phyloP scores from a whole-genome alignment of 331 rosid genomes.

The Spiraea crenata region DNA sequence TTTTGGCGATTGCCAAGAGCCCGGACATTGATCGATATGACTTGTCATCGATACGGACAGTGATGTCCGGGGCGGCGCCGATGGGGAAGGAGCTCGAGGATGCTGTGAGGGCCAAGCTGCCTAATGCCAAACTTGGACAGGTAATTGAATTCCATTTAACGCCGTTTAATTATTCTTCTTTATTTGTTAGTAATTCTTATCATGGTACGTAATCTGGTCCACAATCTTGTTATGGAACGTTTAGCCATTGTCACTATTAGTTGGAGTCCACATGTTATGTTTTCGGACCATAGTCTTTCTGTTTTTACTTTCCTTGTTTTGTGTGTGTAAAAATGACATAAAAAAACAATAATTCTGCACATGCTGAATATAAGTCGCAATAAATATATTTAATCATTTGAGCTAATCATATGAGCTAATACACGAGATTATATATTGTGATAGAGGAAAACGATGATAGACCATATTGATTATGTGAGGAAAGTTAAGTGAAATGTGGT shows the following conservation, averaged over 20 bases:
- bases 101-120: slow-evolving; percentile 56
- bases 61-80: slow-evolving; percentile 80
- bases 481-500: no score
- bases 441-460: no score
- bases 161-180: not conserved
- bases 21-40: slow-evolving; percentile 46
- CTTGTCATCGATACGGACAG: slow-evolving; percentile 60
- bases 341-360: no score
- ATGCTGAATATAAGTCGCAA: no score
- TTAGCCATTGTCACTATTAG: not conserved
- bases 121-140: slow-evolving; percentile 74
- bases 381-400: no score
- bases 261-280: not conserved
- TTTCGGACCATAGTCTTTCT: no score
- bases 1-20: slow-evolving; percentile 54
- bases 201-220: not conserved
- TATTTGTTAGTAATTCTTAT: not conserved
- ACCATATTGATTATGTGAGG: no score
- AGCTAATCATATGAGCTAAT: no score
- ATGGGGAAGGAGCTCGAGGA: slow-evolving; percentile 80
- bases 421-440: no score
- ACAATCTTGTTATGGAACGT: not conserved
- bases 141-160: slow-evolving; percentile 26
- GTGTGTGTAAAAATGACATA: no score
- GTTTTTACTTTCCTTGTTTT: no score